A percentile compares a stretch with the other conserved stretches of the same genome.
Evolutionary conservation across 2,329 filamentous ascomycete species (phyloP).

Genomic region (Gremmenia infestans): DNA sequence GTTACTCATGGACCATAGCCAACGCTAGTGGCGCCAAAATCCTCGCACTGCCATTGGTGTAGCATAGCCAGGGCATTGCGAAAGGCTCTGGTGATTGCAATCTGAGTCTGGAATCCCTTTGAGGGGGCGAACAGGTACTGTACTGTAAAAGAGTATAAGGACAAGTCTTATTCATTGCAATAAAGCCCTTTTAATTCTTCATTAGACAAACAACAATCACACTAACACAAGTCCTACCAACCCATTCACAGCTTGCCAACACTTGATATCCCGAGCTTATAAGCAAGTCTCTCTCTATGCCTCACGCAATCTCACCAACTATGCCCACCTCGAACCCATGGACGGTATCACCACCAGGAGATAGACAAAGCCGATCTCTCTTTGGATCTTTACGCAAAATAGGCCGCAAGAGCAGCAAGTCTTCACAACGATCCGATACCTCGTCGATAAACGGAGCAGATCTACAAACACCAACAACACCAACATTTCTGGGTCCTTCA

Average conservation of each 20-base stretch:
- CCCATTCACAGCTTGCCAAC: background rate
- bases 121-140: no score
- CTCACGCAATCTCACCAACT: constrained; percentile 1
- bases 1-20: no score
- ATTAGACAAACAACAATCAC: background rate
- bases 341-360: background rate
- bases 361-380: constrained; percentile 7
- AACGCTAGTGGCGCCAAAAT: no score
- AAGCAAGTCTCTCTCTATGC: background rate
- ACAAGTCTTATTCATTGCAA: background rate
- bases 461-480: background rate
- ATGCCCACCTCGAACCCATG: constrained; percentile 6
- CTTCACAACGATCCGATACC: constrained; percentile 7
- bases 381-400: constrained; percentile 19
- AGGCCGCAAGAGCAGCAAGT: constrained; percentile 17
- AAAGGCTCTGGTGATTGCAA: no score
- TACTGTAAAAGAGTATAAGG: background rate
- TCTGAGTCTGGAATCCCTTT: no score
- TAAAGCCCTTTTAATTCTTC: background rate
- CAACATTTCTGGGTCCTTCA: background rate
- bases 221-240: background rate
- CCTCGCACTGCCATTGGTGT: no score
- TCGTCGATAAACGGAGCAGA: constrained; percentile 1
- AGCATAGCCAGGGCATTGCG: no score
- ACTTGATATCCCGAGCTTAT: background rate